Base-by-base conservation (phyloP, 371 early-diverging fungal species). In the Smittium mucronatum region DNA sequence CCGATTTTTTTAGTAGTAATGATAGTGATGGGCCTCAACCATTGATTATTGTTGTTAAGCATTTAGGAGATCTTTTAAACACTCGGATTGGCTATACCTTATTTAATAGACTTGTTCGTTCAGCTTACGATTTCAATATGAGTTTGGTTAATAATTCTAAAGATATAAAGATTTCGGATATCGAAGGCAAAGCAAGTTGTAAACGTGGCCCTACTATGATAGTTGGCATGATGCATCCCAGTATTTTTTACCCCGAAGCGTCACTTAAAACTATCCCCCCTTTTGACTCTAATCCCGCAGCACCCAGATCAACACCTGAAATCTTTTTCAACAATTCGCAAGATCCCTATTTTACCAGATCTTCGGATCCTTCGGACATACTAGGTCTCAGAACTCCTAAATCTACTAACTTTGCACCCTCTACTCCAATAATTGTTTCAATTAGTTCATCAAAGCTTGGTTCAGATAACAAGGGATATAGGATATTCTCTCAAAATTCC, bases 41-140 rank as follows among this genome's bases (percentile, higher is more conserved):
- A 1, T 70, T 70, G 28, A 63, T 78, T n/a, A 70, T 78, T 31
- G 79, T 64, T 1, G 34, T 78, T 33, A 78, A 78, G 68, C 76
- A 78, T 34, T 33, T 78, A 70, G 79, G 80, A 36, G 79, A 78
- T 47, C 64, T 78, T 57, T 60, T 78, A 36, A 78, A 78, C 66
- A 78, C 79, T 2, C 79, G 80, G 0, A 72, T 78, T 2, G 79
- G 79, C 0, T 78, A 78, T 63, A 78, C 79, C n/a, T 69, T 79
- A 58, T 79, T 78, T 29, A 68, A 78, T 16, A 72, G 79, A 0
- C 68, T 78, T 29, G 69, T 74, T 15, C 31, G 47, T 1, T 74
- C 72, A 1, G 73, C 67, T 1, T 29, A 67, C 17, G 66, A 57
- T 16, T 75, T 73, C 61, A 79, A 79, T 36, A 57, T 34, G 36